A percentile compares a stretch with the other conserved stretches of the same genome.
phyloP scores from a whole-genome alignment of 139 green algal genomes.

The Picochlorum sp. region DNA sequence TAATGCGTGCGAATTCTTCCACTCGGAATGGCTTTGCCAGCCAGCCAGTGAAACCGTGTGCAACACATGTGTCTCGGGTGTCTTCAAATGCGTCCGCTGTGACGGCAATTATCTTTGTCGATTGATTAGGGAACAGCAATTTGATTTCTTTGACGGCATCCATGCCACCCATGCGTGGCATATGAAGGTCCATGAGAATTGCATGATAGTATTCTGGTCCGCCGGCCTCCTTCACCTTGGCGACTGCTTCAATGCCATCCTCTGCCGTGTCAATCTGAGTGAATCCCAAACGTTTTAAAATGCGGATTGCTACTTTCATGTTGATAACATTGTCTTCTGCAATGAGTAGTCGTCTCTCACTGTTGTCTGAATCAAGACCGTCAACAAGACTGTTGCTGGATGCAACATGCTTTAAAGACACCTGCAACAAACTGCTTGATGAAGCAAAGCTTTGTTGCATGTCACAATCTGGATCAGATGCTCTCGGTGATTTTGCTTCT shows the following conservation, averaged over 20 bases:
- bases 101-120: constrained; percentile 50
- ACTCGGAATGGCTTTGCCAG: constrained; percentile 72
- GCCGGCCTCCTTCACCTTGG: constrained; percentile 34
- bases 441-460: constrained; percentile 7
- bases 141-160: constrained; percentile 49
- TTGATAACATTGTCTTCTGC: constrained; percentile 80
- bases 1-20: constrained; percentile 54
- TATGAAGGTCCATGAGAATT: constrained; percentile 85
- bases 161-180: constrained; percentile 73
- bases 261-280: constrained; percentile 30
- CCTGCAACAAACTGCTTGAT: constrained; percentile 9
- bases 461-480: background rate
- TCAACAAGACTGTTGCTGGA: background rate
- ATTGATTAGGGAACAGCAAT: constrained; percentile 27
- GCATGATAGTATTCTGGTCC: constrained; percentile 63
- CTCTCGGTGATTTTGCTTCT: background rate
- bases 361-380: background rate
- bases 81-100: constrained; percentile 76
- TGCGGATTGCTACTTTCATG: constrained; percentile 62
- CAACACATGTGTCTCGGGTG: constrained; percentile 56
- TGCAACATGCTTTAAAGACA: background rate
- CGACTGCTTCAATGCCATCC: constrained; percentile 41
- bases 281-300: constrained; percentile 51
- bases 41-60: constrained; percentile 65
- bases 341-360: constrained; percentile 45